Percentiles rank a stretch among this genome's conserved stretches.
phyloP scores from a whole-genome alignment of 257 asterid genomes.

The Lithospermum erythrorhizon region DNA sequence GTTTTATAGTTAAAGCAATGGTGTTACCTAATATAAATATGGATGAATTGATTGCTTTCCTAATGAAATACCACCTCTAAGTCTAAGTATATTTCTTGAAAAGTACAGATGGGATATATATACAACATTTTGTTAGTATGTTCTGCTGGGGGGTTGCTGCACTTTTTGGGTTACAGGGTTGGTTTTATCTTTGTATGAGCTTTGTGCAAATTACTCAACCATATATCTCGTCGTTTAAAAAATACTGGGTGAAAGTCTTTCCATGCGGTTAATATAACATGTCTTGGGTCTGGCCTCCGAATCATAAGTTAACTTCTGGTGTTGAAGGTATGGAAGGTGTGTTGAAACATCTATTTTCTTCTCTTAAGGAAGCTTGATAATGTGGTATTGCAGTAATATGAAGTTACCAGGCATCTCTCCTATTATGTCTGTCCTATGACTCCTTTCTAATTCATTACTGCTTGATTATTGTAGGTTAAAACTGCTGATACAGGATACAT shows the following conservation, averaged over 20 bases:
- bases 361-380: too few relatives aligned
- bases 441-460: background rate
- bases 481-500: slow-evolving; percentile 98
- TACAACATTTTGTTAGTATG: too few relatives aligned
- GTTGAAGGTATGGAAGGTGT: too few relatives aligned
- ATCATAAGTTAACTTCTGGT: too few relatives aligned
- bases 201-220: background rate
- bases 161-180: background rate
- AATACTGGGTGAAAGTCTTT: background rate
- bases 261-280: background rate
- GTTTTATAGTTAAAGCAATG: background rate
- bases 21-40: background rate
- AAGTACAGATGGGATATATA: background rate
- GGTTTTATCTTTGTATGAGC: background rate
- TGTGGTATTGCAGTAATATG: background rate
- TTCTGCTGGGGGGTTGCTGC: background rate
- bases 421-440: background rate
- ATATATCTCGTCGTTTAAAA: background rate
- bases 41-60: too few relatives aligned
- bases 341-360: too few relatives aligned
- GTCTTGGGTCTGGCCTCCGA: background rate
- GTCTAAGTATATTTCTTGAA: background rate
- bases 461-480: slow-evolving; percentile 57
- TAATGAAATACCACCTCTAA: too few relatives aligned
- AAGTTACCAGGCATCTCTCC: background rate